These are phyloP conservation scores for Exidia glandulosa DNA, from an alignment of 768 basidiomycete genomes.

Conservation along the genomic window DNA sequence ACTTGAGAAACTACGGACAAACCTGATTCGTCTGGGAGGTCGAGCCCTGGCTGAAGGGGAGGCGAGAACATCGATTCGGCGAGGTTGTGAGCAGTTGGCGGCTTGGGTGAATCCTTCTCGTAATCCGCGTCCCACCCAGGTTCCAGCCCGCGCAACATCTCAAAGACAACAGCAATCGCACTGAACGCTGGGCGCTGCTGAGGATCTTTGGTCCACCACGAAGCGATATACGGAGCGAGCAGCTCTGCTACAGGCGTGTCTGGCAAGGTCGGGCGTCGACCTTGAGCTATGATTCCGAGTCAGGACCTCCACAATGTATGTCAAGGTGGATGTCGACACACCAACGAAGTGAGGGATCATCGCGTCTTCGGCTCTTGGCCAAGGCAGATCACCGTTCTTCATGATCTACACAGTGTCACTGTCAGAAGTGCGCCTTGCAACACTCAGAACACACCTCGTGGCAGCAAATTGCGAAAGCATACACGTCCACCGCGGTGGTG, in stretches of 20 bases:
- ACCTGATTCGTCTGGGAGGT: no score
- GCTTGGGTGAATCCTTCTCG: not conserved
- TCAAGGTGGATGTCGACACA: no score
- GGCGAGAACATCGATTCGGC: not conserved
- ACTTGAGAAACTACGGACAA: no score
- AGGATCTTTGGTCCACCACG: not conserved
- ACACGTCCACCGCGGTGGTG: slow-evolving; percentile 52
- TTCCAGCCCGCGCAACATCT: not conserved
- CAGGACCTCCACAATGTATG: not conserved
- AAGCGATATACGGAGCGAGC: not conserved
- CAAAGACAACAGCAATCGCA: not conserved
- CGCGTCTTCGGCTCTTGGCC: no score
- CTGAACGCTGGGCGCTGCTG: not conserved
- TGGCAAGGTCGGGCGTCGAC: not conserved
- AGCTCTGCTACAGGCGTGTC: not conserved
- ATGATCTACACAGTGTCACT: not conserved
- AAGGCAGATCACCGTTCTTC: not conserved
- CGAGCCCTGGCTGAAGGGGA: not conserved
- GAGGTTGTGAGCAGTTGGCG: not conserved
- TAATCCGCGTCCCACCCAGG: not conserved
- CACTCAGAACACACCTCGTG: not conserved
- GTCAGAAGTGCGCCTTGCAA: not conserved
- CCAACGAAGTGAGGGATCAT: no score
- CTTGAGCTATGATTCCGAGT: not conserved
- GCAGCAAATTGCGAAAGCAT: slow-evolving; percentile 38